These are phyloP conservation scores for Ustilago nuda DNA, from an alignment of 1,284 basidiomycete species.

Conservation along the genomic window DNA sequence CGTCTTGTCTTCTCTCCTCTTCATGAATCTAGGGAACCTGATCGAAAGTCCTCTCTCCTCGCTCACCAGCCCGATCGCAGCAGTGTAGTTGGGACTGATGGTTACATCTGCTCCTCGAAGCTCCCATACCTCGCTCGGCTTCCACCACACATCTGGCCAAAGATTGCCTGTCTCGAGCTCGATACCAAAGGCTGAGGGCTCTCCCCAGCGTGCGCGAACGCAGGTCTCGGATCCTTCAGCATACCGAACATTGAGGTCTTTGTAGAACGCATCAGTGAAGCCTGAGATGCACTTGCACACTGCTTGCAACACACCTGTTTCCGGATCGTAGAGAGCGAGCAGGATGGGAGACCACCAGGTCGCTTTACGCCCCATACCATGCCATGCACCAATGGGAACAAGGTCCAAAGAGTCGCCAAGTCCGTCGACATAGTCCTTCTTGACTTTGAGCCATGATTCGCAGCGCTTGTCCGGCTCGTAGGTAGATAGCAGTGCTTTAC, in stretches of 20 bases:
- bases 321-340: slow-evolving; percentile 80
- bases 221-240: slow-evolving; percentile 45
- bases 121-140: slow-evolving; percentile 78
- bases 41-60: slow-evolving; percentile 74
- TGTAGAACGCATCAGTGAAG: slow-evolving; percentile 89
- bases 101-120: slow-evolving; percentile 86
- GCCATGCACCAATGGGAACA: slow-evolving; percentile 76
- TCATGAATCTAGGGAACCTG: slow-evolving; percentile 70
- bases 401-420: slow-evolving; percentile 72
- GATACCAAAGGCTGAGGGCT: slow-evolving; percentile 39
- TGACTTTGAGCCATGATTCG: slow-evolving; percentile 72
- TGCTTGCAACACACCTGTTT: slow-evolving; percentile 76
- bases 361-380: slow-evolving; percentile 91
- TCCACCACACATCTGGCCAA: slow-evolving; percentile 78
- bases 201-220: slow-evolving; percentile 26
- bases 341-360: slow-evolving; percentile 94
- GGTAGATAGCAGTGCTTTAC: slow-evolving; percentile 83
- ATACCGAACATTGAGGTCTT: slow-evolving; percentile 52
- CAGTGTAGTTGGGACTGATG: slow-evolving; percentile 86
- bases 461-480: slow-evolving; percentile 79
- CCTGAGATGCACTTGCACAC: slow-evolving; percentile 73
- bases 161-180: slow-evolving; percentile 73
- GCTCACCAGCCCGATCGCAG: slow-evolving; percentile 77
- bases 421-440: slow-evolving; percentile 80
- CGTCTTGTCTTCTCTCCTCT: slow-evolving; percentile 57